Conservation (phyloP, 371 early-diverging fungal genomes). For the Mucor indicus region DNA sequence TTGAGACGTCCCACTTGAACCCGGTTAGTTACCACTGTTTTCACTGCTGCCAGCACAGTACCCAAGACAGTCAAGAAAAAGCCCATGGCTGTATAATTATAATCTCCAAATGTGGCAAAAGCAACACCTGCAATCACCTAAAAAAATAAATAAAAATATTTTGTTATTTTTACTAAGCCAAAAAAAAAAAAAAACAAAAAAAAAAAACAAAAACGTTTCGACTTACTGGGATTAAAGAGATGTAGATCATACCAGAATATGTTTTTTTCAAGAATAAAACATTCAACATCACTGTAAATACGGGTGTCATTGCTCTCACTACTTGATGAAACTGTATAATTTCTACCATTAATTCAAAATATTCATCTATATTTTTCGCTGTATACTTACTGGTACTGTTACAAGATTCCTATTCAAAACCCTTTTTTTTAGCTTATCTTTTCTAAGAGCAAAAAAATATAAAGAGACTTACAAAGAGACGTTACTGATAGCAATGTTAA, state of each 20-base stretch:
- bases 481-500: constrained; percentile 87
- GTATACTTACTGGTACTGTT: constrained; percentile 38
- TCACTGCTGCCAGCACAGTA: constrained; percentile 76
- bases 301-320: constrained; percentile 84
- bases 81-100: constrained; percentile 71
- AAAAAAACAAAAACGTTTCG: too few relatives aligned
- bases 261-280: constrained; percentile 54
- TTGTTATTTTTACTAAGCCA: too few relatives aligned
- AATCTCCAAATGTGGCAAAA: constrained; percentile 83
- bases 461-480: constrained; percentile 70
- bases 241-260: constrained; percentile 59
- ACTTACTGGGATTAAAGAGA: constrained; percentile 62
- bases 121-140: constrained; percentile 78
- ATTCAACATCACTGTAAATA: constrained; percentile 74
- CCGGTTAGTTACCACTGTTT: constrained; percentile 83
- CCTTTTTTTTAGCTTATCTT: too few relatives aligned
- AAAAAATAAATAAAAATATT: neutral
- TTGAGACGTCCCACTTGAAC: constrained; percentile 79
- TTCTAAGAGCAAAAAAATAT: too few relatives aligned
- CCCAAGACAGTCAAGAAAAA: constrained; percentile 82
- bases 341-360: neutral
- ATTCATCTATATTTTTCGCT: neutral
- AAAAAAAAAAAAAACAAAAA: too few relatives aligned
- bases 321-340: constrained; percentile 77
- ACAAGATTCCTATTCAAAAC: constrained; percentile 33